Conservation (phyloP, 2,329 filamentous ascomycete species). For the Clathrospora elynae region DNA sequence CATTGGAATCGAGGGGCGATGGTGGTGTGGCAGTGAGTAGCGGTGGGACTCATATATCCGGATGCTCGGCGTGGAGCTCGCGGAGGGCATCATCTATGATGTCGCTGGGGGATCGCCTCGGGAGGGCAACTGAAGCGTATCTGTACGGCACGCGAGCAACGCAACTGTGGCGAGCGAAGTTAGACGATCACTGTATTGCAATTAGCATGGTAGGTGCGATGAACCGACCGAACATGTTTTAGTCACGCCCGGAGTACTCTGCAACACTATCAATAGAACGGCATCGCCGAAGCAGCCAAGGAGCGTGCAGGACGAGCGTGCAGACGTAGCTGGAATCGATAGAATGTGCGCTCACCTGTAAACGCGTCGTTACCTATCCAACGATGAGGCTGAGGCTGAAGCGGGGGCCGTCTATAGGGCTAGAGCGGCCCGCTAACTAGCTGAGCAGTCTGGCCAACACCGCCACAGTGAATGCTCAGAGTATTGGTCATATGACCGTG, state of each 20-base stretch:
- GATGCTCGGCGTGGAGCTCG: constrained; percentile 49
- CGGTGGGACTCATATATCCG: constrained; percentile 51
- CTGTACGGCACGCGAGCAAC: constrained; percentile 27
- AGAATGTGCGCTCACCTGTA: constrained; percentile 18
- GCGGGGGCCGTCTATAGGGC: constrained; percentile 20
- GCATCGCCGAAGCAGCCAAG: constrained; percentile 35
- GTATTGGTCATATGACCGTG: constrained; percentile 8
- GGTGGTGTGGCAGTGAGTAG: constrained; percentile 40
- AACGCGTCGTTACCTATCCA: constrained; percentile 16
- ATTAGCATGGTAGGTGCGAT: no score
- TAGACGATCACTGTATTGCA: no score
- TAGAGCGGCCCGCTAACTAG: constrained; percentile 14
- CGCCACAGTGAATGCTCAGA: constrained; percentile 26
- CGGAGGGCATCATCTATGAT: constrained; percentile 33
- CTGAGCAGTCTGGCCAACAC: constrained; percentile 25
- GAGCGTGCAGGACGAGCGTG: constrained; percentile 11
- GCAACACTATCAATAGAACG: no score
- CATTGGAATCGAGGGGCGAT: constrained; percentile 55
- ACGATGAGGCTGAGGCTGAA: constrained; percentile 26
- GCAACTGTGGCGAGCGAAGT: constrained; percentile 40
- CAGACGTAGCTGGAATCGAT: constrained; percentile 8
- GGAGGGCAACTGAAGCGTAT: constrained; percentile 44
- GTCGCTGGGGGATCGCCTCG: constrained; percentile 39
- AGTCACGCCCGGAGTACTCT: no score
- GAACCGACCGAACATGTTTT: no score